These are phyloP conservation scores for Amauroascus niger DNA, from an alignment of 2,329 filamentous ascomycete genomes.

Conservation along the genomic window DNA sequence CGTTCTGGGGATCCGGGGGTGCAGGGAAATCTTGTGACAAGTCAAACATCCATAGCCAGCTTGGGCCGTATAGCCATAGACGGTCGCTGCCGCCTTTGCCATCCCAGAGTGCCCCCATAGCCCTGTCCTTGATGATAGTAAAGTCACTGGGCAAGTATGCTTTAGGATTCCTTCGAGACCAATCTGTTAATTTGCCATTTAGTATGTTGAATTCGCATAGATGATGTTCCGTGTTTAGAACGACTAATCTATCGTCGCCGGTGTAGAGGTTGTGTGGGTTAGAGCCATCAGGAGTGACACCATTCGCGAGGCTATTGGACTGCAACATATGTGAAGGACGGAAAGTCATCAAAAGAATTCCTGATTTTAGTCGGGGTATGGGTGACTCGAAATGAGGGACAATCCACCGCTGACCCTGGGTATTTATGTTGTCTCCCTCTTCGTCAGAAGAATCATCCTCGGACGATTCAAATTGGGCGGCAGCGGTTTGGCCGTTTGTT, in stretches of 20 bases:
- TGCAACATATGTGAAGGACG: constrained; percentile 33
- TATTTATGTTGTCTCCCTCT: constrained; percentile 27
- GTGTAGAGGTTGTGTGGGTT: constrained; percentile 20
- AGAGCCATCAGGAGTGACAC: constrained; percentile 25
- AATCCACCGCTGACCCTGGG: constrained; percentile 61
- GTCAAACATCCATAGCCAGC: constrained; percentile 89
- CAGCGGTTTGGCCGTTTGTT: constrained; percentile 27
- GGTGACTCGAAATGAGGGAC: constrained; percentile 60
- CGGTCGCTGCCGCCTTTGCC: constrained; percentile 48
- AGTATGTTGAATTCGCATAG: constrained; percentile 70
- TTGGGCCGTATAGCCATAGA: constrained; percentile 77
- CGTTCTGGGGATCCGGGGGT: constrained; percentile 22
- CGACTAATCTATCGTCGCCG: constrained; percentile 46
- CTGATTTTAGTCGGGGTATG: constrained; percentile 57
- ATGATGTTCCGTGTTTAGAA: constrained; percentile 56
- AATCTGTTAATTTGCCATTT: constrained; percentile 67
- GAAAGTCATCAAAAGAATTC: constrained; percentile 61
- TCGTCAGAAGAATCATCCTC: constrained; percentile 33
- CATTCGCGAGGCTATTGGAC: constrained; percentile 34
- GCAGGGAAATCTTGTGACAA: constrained; percentile 57
- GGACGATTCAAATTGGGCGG: not conserved
- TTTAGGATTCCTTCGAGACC: constrained; percentile 77
- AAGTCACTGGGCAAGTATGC: constrained; percentile 64
- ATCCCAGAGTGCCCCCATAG: constrained; percentile 81
- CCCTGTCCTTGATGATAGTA: constrained; percentile 62